Conservation (phyloP, 805 yeast genomes). For the Metschnikowia arizonensis region DNA sequence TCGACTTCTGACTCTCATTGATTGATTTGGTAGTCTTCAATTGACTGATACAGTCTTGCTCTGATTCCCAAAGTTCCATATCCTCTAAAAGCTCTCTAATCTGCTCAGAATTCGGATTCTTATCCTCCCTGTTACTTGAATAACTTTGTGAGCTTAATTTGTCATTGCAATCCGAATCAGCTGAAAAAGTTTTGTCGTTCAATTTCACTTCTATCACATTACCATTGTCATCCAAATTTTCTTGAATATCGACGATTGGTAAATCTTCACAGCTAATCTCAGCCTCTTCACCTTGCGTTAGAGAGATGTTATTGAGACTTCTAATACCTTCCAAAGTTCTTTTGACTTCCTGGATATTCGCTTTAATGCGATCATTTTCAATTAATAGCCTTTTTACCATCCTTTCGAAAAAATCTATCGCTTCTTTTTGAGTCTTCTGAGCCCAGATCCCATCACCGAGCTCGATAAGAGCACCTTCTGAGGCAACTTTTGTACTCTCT, state of each 20-base stretch:
- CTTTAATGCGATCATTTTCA: constrained; percentile 40
- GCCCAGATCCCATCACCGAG: constrained; percentile 11
- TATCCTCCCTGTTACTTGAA: neutral
- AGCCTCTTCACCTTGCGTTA: constrained; percentile 5
- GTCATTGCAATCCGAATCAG: neutral
- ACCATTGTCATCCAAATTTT: constrained; percentile 76
- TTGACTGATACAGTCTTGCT: neutral
- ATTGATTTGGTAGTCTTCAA: neutral
- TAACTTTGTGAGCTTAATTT: neutral
- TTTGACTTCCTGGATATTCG: constrained; percentile 25
- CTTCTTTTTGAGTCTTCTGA: constrained; percentile 18
- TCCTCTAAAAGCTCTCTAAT: constrained; percentile 31
- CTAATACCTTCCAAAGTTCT: neutral
- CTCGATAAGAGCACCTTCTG: constrained; percentile 5
- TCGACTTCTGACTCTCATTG: neutral
- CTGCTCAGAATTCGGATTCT: constrained; percentile 16
- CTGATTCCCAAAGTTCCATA: constrained; percentile 25
- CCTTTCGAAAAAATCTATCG: constrained; percentile 24
- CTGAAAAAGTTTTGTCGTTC: constrained; percentile 17
- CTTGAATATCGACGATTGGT: constrained; percentile 79
- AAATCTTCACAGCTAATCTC: constrained; percentile 30
- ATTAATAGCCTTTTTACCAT: constrained; percentile 27
- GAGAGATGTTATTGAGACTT: neutral
- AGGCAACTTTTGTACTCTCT: neutral
- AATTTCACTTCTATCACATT: constrained; percentile 45